Conservation (phyloP, 2,329 filamentous ascomycete species). For the Colletotrichum costaricense region DNA sequence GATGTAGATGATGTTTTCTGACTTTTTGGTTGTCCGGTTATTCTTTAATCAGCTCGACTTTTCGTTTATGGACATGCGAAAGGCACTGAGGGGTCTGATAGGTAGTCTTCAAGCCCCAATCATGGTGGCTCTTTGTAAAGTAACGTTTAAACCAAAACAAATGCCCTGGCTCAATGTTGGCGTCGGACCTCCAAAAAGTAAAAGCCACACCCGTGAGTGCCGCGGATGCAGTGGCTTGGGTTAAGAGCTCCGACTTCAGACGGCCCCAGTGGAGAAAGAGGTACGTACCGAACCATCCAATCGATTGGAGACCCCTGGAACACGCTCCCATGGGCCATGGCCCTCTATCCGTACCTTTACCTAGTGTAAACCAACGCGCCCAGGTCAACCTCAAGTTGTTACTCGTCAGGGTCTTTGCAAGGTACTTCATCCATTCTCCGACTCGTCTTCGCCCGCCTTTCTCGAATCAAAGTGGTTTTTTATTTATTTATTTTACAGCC, state of each 20-base stretch:
- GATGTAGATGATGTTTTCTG: background rate
- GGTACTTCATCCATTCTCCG: background rate
- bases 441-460: background rate
- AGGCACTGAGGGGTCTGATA: background rate
- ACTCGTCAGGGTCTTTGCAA: conserved; percentile 10
- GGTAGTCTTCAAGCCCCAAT: background rate
- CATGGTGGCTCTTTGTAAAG: background rate
- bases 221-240: background rate
- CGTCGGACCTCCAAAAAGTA: background rate
- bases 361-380: conserved; percentile 17
- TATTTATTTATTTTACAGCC: background rate
- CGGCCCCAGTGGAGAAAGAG: background rate
- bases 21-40: background rate
- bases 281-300: background rate
- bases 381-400: conserved; percentile 28
- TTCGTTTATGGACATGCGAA: background rate
- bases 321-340: background rate
- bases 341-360: background rate
- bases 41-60: background rate
- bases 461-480: background rate
- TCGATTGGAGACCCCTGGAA: conserved; percentile 13
- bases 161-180: background rate
- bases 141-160: background rate
- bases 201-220: conserved; percentile 1
- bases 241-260: background rate